phyloP scores from a whole-genome alignment of 2,329 filamentous ascomycete species.

The Xylogone sp. region DNA sequence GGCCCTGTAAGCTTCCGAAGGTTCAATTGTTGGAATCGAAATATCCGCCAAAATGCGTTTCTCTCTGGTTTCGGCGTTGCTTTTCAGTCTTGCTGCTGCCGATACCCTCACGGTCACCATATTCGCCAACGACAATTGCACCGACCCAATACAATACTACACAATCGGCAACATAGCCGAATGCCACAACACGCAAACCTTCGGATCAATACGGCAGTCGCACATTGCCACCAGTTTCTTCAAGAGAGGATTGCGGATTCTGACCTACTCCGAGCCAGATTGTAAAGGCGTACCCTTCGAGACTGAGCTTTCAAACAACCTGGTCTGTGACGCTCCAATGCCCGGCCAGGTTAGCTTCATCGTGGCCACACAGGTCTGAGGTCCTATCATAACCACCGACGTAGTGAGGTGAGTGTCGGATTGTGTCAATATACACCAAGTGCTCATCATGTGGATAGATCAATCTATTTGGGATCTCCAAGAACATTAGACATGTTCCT shows the following conservation, averaged over 20 bases:
- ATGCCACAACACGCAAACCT: neutral
- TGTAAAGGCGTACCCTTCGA: neutral
- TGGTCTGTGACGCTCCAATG: neutral
- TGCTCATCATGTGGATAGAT: too few species aligned
- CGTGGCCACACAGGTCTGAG: neutral
- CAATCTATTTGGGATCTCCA: too few species aligned
- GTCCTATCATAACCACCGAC: too few species aligned
- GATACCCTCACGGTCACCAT: neutral
- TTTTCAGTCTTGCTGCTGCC: neutral
- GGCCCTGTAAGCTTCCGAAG: too few species aligned
- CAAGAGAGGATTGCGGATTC: neutral
- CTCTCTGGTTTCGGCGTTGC: neutral
- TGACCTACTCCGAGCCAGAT: neutral
- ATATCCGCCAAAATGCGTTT: neutral
- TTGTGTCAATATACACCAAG: too few species aligned
- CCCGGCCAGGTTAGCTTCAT: neutral
- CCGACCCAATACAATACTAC: neutral
- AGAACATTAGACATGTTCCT: too few species aligned
- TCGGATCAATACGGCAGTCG: neutral
- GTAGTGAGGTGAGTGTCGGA: too few species aligned
- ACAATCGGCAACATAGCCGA: neutral
- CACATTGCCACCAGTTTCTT: neutral
- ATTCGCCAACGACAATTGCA: neutral
- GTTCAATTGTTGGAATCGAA: too few species aligned
- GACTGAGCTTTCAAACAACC: neutral